phyloP scores from a whole-genome alignment of 768 basidiomycete species.

The Mrakia hoshinonis region DNA sequence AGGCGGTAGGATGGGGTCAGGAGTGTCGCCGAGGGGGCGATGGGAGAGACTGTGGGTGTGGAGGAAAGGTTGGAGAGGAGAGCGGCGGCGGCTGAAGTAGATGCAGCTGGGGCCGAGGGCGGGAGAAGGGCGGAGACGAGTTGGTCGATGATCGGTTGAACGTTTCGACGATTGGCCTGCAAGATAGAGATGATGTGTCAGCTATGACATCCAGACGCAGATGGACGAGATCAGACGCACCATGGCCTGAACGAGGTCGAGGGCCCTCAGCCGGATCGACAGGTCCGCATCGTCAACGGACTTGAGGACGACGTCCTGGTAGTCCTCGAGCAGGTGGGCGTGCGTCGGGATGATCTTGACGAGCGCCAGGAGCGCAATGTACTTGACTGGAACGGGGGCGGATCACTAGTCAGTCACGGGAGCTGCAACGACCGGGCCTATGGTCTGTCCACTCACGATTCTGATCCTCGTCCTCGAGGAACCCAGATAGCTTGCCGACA shows the following conservation, averaged over 20 bases:
- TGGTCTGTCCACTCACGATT: slow-evolving; percentile 58
- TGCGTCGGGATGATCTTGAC: slow-evolving; percentile 91
- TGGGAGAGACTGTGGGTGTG: background rate
- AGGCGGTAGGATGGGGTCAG: slow-evolving; percentile 80
- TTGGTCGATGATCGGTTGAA: slow-evolving; percentile 83
- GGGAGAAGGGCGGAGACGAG: slow-evolving; percentile 75
- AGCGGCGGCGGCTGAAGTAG: slow-evolving; percentile 28
- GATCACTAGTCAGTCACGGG: background rate
- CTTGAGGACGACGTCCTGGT: slow-evolving; percentile 80
- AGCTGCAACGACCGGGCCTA: background rate
- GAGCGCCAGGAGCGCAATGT: slow-evolving; percentile 89
- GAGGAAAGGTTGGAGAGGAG: slow-evolving; percentile 20
- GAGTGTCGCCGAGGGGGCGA: slow-evolving; percentile 42
- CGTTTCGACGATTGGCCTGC: slow-evolving; percentile 71
- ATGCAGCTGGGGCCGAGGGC: slow-evolving; percentile 45
- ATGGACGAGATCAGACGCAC: slow-evolving; percentile 44
- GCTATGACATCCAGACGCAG: background rate
- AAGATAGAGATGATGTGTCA: background rate
- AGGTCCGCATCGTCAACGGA: slow-evolving; percentile 90
- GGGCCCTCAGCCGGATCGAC: slow-evolving; percentile 88
- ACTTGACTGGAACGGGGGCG: slow-evolving; percentile 62
- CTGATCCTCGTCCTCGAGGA: slow-evolving; percentile 87
- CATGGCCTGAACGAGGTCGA: slow-evolving; percentile 90
- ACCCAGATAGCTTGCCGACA: slow-evolving; percentile 84
- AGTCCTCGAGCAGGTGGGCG: slow-evolving; percentile 77